These are phyloP conservation scores for Diplodia scrobiculata DNA, from an alignment of 2,329 filamentous ascomycete genomes.

Conservation along the genomic window DNA sequence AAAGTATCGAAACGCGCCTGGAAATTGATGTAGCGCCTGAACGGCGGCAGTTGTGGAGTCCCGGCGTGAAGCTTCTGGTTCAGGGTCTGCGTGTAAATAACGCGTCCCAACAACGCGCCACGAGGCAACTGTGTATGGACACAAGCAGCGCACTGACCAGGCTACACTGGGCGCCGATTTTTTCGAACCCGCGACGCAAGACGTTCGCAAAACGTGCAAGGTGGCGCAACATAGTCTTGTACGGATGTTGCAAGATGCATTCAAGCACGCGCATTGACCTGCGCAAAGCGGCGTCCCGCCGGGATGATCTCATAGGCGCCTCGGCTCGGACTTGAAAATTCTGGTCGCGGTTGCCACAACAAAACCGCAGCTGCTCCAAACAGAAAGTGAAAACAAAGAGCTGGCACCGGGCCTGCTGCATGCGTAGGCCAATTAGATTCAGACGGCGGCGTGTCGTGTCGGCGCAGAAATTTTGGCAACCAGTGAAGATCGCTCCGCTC, in stretches of 20 bases:
- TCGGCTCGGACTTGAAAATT: constrained; percentile 19
- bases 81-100: not conserved
- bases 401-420: not conserved
- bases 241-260: not conserved
- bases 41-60: not conserved
- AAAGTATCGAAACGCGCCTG: not conserved
- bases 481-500: not conserved
- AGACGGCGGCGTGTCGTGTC: not conserved
- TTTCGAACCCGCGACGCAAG: not conserved
- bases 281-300: constrained; percentile 8
- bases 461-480: constrained; percentile 8
- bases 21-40: not conserved
- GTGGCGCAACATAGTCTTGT: not conserved
- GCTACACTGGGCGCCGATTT: not conserved
- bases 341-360: constrained; percentile 9
- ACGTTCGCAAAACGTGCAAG: not conserved
- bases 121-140: not conserved
- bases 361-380: not conserved
- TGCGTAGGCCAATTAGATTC: not conserved
- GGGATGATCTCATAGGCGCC: constrained; percentile 24
- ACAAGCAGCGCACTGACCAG: not conserved
- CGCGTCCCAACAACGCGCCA: not conserved
- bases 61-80: not conserved
- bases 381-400: not conserved
- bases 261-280: constrained; percentile 18